Evolutionary conservation across 257 asterid species (phyloP), one percentile per base, ranked within the genome.

Genomic region (Schizonepeta tenuifolia): DNA sequence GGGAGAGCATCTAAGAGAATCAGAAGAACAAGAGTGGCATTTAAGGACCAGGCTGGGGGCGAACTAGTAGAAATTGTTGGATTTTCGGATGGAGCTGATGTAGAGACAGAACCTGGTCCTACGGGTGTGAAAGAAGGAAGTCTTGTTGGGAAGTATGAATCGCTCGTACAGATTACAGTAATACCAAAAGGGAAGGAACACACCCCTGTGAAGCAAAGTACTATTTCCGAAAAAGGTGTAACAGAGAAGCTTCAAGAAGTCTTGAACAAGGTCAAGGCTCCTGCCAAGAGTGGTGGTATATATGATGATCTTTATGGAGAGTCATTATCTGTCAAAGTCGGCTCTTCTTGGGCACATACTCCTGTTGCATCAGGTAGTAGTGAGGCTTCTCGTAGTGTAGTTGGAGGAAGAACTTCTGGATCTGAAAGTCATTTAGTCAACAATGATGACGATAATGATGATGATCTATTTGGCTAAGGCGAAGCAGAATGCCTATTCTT

Each of bases 81-180:
- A 67, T 78, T 81, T 81, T 91, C 97, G 0, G 99, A 91, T 83
- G 97, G 98, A 71, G 88, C 87, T 75, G 98, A 94, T 70, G 99
- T 94, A 15, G 99, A 88, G 83, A 91, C 97, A 2, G 97, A 94
- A 79, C 97, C 99, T 54, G 97, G 97, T 69, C 99, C 99, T 4
- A 38, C 75, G 36, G 99, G 99, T 58, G 97, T 94, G 55, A 91
- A 87, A 86, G 99, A 91, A 89, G 99, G 99, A 79, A 94, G 97
- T 78, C 97, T 91, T 75, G 97, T 91, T 15, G 97, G 99, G 71
- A 94, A 91, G 80, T 94, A 94, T 56, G 99, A 94, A 80, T 91
- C 98, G 18, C 97, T 94, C 36, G 89, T 94, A 58, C 96, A 94
- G 80, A 73, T 69, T 61, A 94, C 96, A 0, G 89, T 94, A 40